phyloP scores from a whole-genome alignment of 2,329 filamentous ascomycete genomes.

The Colletotrichum truncatum region DNA sequence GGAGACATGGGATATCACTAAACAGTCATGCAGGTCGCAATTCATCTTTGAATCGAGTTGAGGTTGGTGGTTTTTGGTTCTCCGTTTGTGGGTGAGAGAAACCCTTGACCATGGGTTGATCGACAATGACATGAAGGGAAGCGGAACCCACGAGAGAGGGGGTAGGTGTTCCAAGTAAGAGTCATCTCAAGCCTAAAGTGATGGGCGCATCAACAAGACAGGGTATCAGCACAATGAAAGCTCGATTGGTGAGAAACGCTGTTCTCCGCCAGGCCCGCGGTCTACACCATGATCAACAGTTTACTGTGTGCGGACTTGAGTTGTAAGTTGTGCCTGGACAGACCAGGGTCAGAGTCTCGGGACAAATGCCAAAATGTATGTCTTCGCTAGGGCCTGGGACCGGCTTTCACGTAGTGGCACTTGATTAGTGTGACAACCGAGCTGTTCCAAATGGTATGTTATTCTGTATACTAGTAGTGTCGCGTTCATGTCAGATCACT shows the following conservation, averaged over 20 bases:
- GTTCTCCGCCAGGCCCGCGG: too few relatives aligned
- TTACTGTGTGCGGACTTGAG: neutral
- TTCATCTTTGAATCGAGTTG: neutral
- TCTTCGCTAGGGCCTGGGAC: constrained; percentile 1
- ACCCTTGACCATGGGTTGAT: too few relatives aligned
- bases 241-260: too few relatives aligned
- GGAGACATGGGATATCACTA: constrained; percentile 1
- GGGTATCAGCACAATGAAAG: neutral
- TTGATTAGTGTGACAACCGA: neutral
- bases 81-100: neutral
- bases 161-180: neutral
- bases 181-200: neutral
- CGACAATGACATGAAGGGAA: too few relatives aligned
- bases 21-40: neutral
- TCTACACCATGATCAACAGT: neutral
- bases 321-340: constrained; percentile 4
- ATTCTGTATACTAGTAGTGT: neutral
- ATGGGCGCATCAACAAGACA: neutral
- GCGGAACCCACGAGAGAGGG: neutral
- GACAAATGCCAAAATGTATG: neutral
- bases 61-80: neutral
- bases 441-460: neutral
- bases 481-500: neutral
- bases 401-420: neutral
- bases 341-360: constrained; percentile 2